A percentile compares a stretch with the other conserved stretches of the same genome.
Evolutionary conservation across 2,329 filamentous ascomycete genomes (phyloP).

Genomic region (Cyanodermella asteris): DNA sequence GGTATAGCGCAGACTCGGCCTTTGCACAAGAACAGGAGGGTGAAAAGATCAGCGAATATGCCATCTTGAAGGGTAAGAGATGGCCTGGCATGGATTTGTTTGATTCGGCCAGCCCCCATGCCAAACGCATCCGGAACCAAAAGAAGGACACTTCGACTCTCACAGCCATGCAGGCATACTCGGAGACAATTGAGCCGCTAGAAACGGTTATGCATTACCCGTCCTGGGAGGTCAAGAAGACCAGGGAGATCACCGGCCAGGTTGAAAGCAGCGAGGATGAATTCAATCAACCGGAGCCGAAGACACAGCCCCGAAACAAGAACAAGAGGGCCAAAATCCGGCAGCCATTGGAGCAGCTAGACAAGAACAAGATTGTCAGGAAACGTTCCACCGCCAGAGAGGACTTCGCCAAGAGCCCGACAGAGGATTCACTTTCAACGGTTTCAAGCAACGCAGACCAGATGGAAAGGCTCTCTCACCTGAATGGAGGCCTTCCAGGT

Average conservation of each 20-base stretch:
- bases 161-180: conserved; percentile 24
- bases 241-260: conserved; percentile 25
- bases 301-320: too few relatives aligned
- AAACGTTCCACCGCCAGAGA: too few relatives aligned
- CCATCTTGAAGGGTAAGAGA: conserved; percentile 21
- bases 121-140: conserved; percentile 27
- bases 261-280: conserved; percentile 26
- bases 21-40: too few relatives aligned
- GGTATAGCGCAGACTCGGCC: too few relatives aligned
- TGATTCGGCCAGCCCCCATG: conserved; percentile 26
- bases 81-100: conserved; percentile 31
- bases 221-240: conserved; percentile 19
- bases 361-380: too few relatives aligned
- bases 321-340: too few relatives aligned
- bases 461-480: conserved; percentile 3
- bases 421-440: too few relatives aligned
- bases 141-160: conserved; percentile 26
- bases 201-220: conserved; percentile 26
- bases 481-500: conserved; percentile 1
- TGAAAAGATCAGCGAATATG: too few relatives aligned
- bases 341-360: too few relatives aligned
- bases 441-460: too few relatives aligned
- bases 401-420: too few relatives aligned
- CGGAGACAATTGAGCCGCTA: conserved; percentile 21
- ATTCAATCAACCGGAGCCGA: conserved; percentile 22